phyloP scores from a whole-genome alignment of 257 asterid species.

The Orobanche coerulescens region DNA sequence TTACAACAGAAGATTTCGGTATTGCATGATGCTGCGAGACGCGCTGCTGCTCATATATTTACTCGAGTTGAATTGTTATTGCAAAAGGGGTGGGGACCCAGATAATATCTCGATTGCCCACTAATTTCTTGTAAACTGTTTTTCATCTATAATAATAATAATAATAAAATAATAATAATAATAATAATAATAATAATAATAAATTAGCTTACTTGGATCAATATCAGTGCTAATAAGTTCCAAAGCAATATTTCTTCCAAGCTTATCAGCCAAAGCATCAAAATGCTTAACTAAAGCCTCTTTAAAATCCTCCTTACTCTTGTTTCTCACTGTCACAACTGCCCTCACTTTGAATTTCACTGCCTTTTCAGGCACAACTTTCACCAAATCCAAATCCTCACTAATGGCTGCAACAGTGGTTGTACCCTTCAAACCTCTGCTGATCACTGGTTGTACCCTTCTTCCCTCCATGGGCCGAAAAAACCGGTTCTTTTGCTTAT shows the following conservation, averaged over 20 bases:
- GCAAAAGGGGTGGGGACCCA: too few species aligned
- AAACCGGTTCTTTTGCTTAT: slow-evolving; percentile 19
- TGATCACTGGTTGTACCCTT: slow-evolving; percentile 22
- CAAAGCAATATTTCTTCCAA: slow-evolving; percentile 74
- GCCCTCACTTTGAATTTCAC: slow-evolving; percentile 77
- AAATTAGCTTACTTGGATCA: slow-evolving; percentile 67
- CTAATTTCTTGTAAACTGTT: too few species aligned
- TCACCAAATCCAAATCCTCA: slow-evolving; percentile 65
- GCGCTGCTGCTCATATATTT: too few species aligned
- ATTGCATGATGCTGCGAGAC: too few species aligned
- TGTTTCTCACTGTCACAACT: slow-evolving; percentile 71
- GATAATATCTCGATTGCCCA: too few species aligned
- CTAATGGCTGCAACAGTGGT: slow-evolving; percentile 61
- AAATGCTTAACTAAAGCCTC: slow-evolving; percentile 60
- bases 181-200: neutral
- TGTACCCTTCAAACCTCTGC: slow-evolving; percentile 21
- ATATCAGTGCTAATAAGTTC: slow-evolving; percentile 68
- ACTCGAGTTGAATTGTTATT: too few species aligned
- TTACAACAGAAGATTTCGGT: too few species aligned
- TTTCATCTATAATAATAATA: too few species aligned
- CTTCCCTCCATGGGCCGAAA: slow-evolving; percentile 32
- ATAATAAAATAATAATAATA: too few species aligned
- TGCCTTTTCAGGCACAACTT: slow-evolving; percentile 58
- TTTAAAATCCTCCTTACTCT: slow-evolving; percentile 65
- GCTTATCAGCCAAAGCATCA: slow-evolving; percentile 67